Base-by-base conservation (phyloP, 1,284 basidiomycete genomes). In the Ganoderma sinense region DNA sequence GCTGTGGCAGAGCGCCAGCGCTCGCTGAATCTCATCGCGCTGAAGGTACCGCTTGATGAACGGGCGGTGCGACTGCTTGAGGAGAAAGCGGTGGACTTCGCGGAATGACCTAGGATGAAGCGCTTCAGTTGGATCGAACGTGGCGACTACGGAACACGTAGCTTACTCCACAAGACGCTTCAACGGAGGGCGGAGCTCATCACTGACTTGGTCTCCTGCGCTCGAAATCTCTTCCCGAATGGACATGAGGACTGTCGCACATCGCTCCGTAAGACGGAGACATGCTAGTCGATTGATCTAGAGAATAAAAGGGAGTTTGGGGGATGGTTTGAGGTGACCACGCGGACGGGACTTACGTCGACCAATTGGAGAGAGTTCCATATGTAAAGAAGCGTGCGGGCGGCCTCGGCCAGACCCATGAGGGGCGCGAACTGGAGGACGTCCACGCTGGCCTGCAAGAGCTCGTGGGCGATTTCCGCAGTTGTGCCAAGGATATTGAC, bases 1-100 rank as follows among this genome's bases (percentile, higher is more conserved):
- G 2, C 81, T 82, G 74, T 90, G 85, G 70, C 91, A 93, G 1
- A 79, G 83, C 8, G 77, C 72, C 45, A 93, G 87, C 64, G 86
- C 86, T 29, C 82, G 81, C 26, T 85, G 79, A 58, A 93, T 91
- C 73, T 95, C 91, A 48, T 93, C 90, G 45, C 92, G 86, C 77
- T 90, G 91, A 62, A 94, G 84, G 78, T 94, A 95, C 2, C 92
- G 86, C 80, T 94, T 94, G 71, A 95, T 79, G 82, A 94, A 95
- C 0, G 93, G 91, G 1, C 91, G 82, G 64, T 87, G 85, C 13
- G 85, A 83, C 71, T 92, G 89, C 71, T 88, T 89, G 69, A 85
- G 76, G 23, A 93, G 83, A 73, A 93, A 85, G 7, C 79, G 74
- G 61, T 84, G 82, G 2, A 93, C 87, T 60, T 83, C 64, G 4